These are phyloP conservation scores for Fusarium sarcochroum DNA, from an alignment of 2,329 filamentous ascomycete species.

Conservation along the genomic window DNA sequence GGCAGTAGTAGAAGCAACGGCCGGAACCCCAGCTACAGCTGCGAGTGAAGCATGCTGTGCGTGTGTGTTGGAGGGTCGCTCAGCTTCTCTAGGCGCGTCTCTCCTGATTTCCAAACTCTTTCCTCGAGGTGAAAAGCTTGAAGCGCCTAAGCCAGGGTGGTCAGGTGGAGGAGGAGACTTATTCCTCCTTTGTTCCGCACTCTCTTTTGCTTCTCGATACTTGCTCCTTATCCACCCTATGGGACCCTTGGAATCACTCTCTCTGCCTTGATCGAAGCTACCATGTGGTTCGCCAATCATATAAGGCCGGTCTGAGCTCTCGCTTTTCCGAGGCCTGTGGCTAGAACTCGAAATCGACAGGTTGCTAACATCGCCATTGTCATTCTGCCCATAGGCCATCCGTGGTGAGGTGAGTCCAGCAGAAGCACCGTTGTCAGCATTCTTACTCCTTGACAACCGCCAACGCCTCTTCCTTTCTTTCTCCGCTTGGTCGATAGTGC, in stretches of 20 bases:
- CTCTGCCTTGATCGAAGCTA: constrained; percentile 57
- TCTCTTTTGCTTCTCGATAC: constrained; percentile 72
- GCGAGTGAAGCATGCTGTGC: constrained; percentile 24
- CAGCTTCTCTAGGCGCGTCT: constrained; percentile 49
- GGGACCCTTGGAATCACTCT: constrained; percentile 65
- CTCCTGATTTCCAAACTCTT: constrained; percentile 65
- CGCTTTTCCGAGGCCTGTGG: constrained; percentile 64
- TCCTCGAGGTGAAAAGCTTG: constrained; percentile 56
- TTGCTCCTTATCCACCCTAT: constrained; percentile 73
- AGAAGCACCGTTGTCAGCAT: constrained; percentile 67
- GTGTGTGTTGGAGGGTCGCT: constrained; percentile 10
- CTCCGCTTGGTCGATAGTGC: constrained; percentile 64
- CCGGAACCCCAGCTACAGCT: constrained; percentile 27
- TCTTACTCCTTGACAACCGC: constrained; percentile 77
- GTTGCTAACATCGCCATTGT: constrained; percentile 74
- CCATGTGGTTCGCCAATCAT: constrained; percentile 57
- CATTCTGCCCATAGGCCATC: constrained; percentile 70
- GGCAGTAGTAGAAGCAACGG: constrained; percentile 13
- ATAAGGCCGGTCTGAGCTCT: constrained; percentile 62
- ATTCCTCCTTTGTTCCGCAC: constrained; percentile 66
- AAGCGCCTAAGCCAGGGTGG: constrained; percentile 45
- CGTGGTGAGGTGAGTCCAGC: constrained; percentile 60
- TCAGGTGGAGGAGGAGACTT: constrained; percentile 69
- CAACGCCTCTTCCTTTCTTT: constrained; percentile 79
- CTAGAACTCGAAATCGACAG: constrained; percentile 76